Conservation (phyloP, 2,329 filamentous ascomycete genomes). For the Trichoderma sp. region DNA sequence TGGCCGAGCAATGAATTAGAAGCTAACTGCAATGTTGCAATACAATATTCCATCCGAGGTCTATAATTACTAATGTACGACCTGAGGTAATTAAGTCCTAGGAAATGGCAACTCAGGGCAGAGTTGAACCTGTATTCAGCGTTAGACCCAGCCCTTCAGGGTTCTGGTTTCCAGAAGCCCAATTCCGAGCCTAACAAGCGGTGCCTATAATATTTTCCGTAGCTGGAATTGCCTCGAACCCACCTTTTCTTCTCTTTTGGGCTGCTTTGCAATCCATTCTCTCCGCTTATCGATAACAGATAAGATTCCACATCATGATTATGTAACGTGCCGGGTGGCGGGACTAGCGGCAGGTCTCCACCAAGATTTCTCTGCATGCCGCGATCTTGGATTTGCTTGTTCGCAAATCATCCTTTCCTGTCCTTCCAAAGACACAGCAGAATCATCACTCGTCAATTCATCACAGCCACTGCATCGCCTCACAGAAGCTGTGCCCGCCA, state of each 20-base stretch:
- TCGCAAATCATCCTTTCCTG: background rate
- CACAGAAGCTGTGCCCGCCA: conserved; percentile 40
- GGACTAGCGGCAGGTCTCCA: conserved; percentile 14
- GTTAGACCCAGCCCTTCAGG: background rate
- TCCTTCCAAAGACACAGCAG: background rate
- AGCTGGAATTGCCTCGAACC: background rate
- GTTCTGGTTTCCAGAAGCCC: conserved; percentile 3
- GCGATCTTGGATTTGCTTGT: conserved; percentile 15
- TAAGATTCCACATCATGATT: conserved; percentile 29
- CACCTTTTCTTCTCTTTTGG: background rate
- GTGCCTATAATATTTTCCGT: background rate
- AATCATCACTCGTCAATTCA: background rate
- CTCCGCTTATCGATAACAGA: conserved; percentile 36
- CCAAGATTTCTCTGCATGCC: conserved; percentile 19
- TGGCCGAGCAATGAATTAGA: background rate
- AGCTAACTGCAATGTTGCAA: background rate
- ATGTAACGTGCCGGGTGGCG: conserved; percentile 12
- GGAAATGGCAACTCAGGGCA: background rate
- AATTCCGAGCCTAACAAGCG: background rate
- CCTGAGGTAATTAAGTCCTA: no score
- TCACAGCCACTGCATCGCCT: background rate
- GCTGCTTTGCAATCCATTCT: conserved; percentile 8
- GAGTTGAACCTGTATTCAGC: background rate
- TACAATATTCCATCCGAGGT: background rate
- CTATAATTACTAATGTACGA: background rate